phyloP scores from a whole-genome alignment of 164 flowering plant genomes.

The Piper longum region DNA sequence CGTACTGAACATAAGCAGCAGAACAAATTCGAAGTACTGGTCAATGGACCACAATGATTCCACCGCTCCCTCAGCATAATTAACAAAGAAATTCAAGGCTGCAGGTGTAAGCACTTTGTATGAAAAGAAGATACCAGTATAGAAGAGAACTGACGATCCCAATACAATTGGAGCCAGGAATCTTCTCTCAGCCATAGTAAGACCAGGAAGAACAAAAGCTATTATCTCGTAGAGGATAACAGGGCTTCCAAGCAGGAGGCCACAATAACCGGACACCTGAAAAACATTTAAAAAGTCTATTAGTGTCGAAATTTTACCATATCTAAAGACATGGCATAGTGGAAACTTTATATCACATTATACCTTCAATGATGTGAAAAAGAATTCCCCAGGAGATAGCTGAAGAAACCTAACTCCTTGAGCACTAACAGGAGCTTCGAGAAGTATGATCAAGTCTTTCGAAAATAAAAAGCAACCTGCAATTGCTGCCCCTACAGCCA shows the following conservation, averaged over 20 bases:
- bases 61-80: slow-evolving; percentile 90
- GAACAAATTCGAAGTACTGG: slow-evolving; percentile 94
- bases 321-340: background rate
- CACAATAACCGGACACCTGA: slow-evolving; percentile 98
- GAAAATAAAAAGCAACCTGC: slow-evolving; percentile 85
- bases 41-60: slow-evolving; percentile 98
- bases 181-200: slow-evolving; percentile 71
- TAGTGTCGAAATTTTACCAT: background rate
- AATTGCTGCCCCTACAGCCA: slow-evolving; percentile 91
- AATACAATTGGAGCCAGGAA: slow-evolving; percentile 88
- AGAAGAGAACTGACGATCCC: slow-evolving; percentile 92
- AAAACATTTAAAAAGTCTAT: background rate
- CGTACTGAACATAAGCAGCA: slow-evolving; percentile 92
- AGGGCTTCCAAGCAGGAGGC: slow-evolving; percentile 89
- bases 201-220: slow-evolving; percentile 92
- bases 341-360: background rate
- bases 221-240: slow-evolving; percentile 90
- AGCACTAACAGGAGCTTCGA: slow-evolving; percentile 63
- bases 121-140: slow-evolving; percentile 77
- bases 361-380: slow-evolving; percentile 93
- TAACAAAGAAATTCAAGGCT: slow-evolving; percentile 87
- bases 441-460: slow-evolving; percentile 66
- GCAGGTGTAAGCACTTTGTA: slow-evolving; percentile 86
- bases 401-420: slow-evolving; percentile 91
- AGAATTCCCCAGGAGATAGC: slow-evolving; percentile 94